These are phyloP conservation scores for Fusarium nurragi DNA, from an alignment of 2,329 filamentous ascomycete species.

Conservation along the genomic window DNA sequence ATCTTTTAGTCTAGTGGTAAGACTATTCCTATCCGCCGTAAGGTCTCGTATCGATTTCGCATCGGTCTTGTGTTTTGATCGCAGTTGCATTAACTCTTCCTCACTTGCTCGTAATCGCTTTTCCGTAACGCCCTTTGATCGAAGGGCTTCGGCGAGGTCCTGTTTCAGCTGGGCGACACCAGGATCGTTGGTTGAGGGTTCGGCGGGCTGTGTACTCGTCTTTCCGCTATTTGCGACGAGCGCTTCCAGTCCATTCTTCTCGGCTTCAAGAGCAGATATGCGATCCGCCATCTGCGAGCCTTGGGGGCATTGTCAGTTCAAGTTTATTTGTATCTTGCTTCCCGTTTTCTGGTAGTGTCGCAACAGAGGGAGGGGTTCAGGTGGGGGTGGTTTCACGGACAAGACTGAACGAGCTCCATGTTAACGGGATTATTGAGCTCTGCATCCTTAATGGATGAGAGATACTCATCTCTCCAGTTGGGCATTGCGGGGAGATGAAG, in stretches of 20 bases:
- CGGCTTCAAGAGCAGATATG: slow-evolving; percentile 69
- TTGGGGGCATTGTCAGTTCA: slow-evolving; percentile 48
- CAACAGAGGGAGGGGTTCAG: slow-evolving; percentile 18
- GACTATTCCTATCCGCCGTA: slow-evolving; percentile 66
- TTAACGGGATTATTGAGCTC: slow-evolving; percentile 71
- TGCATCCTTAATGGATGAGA: slow-evolving; percentile 77
- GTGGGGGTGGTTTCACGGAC: slow-evolving; percentile 59
- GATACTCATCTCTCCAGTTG: slow-evolving; percentile 85
- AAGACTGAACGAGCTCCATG: slow-evolving; percentile 78
- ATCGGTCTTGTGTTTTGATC: slow-evolving; percentile 67
- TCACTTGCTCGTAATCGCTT: slow-evolving; percentile 69
- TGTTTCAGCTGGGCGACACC: slow-evolving; percentile 64
- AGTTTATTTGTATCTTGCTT: neutral
- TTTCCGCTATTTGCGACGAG: slow-evolving; percentile 41
- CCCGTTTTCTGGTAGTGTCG: slow-evolving; percentile 10
- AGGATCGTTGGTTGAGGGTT: slow-evolving; percentile 45
- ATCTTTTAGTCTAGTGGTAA: slow-evolving; percentile 77
- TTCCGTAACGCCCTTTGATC: slow-evolving; percentile 75
- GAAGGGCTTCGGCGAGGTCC: slow-evolving; percentile 80
- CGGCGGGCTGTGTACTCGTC: slow-evolving; percentile 22
- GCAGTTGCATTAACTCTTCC: slow-evolving; percentile 71
- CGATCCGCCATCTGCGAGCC: slow-evolving; percentile 74
- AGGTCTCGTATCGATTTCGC: slow-evolving; percentile 68
- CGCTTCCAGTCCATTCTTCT: slow-evolving; percentile 57
- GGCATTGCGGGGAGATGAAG: slow-evolving; percentile 55